phyloP scores from a whole-genome alignment of 768 basidiomycete species.

The Phanerochaete sordida region DNA sequence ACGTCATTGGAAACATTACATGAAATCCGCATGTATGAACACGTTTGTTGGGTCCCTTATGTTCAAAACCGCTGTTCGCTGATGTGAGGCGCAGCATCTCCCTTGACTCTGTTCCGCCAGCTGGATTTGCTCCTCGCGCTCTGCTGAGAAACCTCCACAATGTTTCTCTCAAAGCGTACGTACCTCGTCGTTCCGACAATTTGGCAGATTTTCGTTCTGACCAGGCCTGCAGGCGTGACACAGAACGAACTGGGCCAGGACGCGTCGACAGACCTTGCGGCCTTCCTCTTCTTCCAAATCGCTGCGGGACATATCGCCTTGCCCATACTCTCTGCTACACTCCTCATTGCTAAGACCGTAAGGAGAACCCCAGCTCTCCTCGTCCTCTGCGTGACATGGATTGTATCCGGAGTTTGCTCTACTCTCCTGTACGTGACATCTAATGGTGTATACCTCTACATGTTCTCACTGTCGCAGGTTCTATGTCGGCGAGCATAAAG shows the following conservation, averaged over 20 bases:
- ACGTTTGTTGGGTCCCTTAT: neutral
- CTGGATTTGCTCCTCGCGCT: neutral
- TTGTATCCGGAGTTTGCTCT: constrained; percentile 40
- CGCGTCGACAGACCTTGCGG: constrained; percentile 28
- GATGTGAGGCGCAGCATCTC: neutral
- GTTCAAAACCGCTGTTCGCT: neutral
- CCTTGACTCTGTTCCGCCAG: neutral
- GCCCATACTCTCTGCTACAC: constrained; percentile 40
- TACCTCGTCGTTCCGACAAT: neutral
- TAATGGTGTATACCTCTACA: neutral
- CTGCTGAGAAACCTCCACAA: neutral
- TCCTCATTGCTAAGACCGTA: constrained; percentile 36
- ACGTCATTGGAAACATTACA: constrained; percentile 8
- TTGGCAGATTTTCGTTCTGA: neutral
- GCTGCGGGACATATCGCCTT: constrained; percentile 43
- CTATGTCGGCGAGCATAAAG: constrained; percentile 35
- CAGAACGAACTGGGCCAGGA: constrained; percentile 21
- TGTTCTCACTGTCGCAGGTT: constrained; percentile 24
- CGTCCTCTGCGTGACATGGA: constrained; percentile 46
- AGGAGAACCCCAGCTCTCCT: constrained; percentile 40
- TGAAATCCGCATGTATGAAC: constrained; percentile 15
- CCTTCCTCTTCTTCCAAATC: constrained; percentile 45
- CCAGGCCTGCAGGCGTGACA: constrained; percentile 17
- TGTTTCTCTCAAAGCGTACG: neutral
- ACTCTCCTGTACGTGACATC: constrained; percentile 35